Evolutionary conservation across 2,329 filamentous ascomycete species (phyloP), one percentile per base, ranked within the genome.

Genomic region (Fusarium globosum): DNA sequence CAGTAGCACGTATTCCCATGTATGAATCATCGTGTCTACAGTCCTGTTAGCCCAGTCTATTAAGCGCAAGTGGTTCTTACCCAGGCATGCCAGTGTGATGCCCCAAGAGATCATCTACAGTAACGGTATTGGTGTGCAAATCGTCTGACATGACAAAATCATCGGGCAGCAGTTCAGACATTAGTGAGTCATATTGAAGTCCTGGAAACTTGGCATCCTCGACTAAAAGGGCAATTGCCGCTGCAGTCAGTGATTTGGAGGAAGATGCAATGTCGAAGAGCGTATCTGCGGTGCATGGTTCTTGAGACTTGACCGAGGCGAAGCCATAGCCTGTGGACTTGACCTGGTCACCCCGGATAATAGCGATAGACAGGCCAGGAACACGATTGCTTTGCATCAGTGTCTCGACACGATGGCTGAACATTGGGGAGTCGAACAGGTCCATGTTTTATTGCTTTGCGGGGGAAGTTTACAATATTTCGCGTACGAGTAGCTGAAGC

Each of bases 241-340:
- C 12, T 3, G 53, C 53, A 1, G 66, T 66, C 5, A 70, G 51
- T 2, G 66, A 57, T 14, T 70, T 70, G 1, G 68, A 70, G 1
- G 53, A 70, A 1, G 66, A 70, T 15, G 66, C 68, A 28, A 70
- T 65, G 21, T 70, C 66, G 3, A 70, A 70, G 2, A 70, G 23
- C 2, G 61, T 70, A n/a, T 70, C 61, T 20, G 48, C 13, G 6
- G 53, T 66, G 53, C 66, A 70, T 14, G 43, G 43, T 3, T 23
- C 2, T 11, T 61, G 28, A 2, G 49, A n/a, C 41, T 20, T 6
- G 8, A 35, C 11, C 16, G 61, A 70, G 0, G 68, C 42, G 13
- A 35, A n/a, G 5, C 67, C 66, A 39, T 45, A 70, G 4, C 48
- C 68, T 7, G 10, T 4, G 6, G 68, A 70, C 14, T 26, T 21